Base-by-base conservation (phyloP, 73 alveolate genomes). In the Blepharisma japonicum region DNA sequence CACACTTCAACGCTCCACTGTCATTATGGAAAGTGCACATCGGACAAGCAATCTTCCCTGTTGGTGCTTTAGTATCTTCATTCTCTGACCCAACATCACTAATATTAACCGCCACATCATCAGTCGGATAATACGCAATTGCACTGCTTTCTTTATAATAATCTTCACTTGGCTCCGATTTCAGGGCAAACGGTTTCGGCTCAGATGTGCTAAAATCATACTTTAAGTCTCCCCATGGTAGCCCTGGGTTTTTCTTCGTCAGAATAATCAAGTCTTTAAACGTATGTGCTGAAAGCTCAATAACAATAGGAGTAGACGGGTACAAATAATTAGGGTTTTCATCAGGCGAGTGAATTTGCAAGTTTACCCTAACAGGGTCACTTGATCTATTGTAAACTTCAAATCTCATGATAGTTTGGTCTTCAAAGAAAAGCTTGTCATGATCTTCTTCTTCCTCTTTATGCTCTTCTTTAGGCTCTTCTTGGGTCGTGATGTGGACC, bases 41-140 rank as follows among this genome's bases (percentile, higher is more conserved):
- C 11, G 74, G 74, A 61, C 74, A 61, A 0, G 38, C 18, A 14
- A 61, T 25, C 74, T 61, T n/a, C 38, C 38, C 46, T 2, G 47
- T 39, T 2, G 74, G 38, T 2, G 18, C 47, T 25, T 39, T 61
- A 0, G 23, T 61, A 61, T 61, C 74, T 14, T 61, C 74, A 32
- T 32, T 32, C 3, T 32, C 42, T 32, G 42, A 32, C 42, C 42
- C 42, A 0, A 32, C 42, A 61, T 61, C 74, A 61, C 74, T 61
- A 25, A 61, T 39, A 61, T 61, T 61, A 9, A 61, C 74, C 38
- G 74, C 74, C 49, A 61, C 74, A 61, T 61, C 74, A 61, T 61
- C 74, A 61, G 48, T 2, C 42, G 3, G 42, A 32, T 32, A 32
- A 32, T 32, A 32, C 3, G 42, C 42, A 32, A 32, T 3, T 1